Percentiles rank a stretch among this genome's conserved stretches.
Conservation (phyloP, 139 green algal genomes). For the Nannochloris sp. region DNA sequence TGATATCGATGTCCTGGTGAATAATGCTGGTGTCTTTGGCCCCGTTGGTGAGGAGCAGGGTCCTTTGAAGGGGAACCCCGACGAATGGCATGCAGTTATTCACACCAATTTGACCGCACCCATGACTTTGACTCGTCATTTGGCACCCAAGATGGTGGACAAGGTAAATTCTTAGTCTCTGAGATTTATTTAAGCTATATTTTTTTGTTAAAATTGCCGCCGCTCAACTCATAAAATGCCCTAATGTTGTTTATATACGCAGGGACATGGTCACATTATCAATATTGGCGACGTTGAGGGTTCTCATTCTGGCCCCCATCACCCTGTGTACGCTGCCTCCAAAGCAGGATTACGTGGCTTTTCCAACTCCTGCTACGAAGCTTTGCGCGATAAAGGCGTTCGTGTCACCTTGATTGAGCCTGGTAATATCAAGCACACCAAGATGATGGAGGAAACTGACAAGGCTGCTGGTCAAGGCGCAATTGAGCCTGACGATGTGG, state of each 20-base stretch:
- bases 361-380: constrained; percentile 5
- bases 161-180: constrained; percentile 1
- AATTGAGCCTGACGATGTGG: constrained; percentile 7
- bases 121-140: constrained; percentile 21
- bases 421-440: background rate
- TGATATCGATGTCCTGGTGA: constrained; percentile 22
- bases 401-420: background rate
- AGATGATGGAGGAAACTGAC: constrained; percentile 3
- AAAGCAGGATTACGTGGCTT: constrained; percentile 12
- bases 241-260: background rate
- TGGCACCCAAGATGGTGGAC: constrained; percentile 20
- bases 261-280: constrained; percentile 15
- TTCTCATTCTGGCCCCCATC: constrained; percentile 11
- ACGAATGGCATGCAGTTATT: constrained; percentile 26
- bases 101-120: constrained; percentile 16
- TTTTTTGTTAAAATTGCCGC: background rate
- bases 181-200: too few relatives aligned
- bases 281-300: constrained; percentile 20
- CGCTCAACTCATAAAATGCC: background rate
- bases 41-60: constrained; percentile 13
- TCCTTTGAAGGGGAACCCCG: constrained; percentile 19
- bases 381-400: constrained; percentile 5
- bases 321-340: constrained; percentile 6
- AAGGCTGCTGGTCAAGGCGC: constrained; percentile 27
- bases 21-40: constrained; percentile 26